Evolutionary conservation across 2,329 filamentous ascomycete genomes (phyloP).

Genomic region (Aureobasidium sp.): DNA sequence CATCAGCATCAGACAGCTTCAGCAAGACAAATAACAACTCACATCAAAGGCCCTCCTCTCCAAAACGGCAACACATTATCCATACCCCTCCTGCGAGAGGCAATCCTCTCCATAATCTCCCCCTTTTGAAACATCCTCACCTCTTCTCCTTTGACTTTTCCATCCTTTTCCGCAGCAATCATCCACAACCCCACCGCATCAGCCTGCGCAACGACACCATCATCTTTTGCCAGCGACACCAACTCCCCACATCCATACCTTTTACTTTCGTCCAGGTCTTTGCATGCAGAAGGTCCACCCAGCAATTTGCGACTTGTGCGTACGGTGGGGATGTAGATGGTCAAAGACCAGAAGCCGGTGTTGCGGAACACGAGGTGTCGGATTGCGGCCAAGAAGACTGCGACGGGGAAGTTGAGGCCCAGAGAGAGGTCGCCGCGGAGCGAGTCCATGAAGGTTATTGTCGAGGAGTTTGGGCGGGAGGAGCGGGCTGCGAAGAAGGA

Average conservation of each 20-base stretch:
- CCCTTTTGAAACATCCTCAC: constrained; percentile 27
- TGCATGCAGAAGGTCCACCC: constrained; percentile 20
- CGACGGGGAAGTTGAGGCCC: constrained; percentile 31
- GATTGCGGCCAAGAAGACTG: constrained; percentile 25
- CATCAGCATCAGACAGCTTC: background rate
- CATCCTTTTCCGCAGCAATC: constrained; percentile 25
- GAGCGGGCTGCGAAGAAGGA: constrained; percentile 29
- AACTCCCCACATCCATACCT: constrained; percentile 25
- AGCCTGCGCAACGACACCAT: constrained; percentile 17
- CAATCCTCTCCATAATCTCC: constrained; percentile 23
- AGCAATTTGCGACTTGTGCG: constrained; percentile 23
- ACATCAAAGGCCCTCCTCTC: constrained; percentile 29
- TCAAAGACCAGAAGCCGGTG: constrained; percentile 25
- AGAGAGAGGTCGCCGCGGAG: constrained; percentile 29
- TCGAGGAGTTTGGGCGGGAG: constrained; percentile 22
- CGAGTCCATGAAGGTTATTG: constrained; percentile 29
- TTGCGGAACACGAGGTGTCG: constrained; percentile 28
- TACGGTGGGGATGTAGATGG: constrained; percentile 29
- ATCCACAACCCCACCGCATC: constrained; percentile 29
- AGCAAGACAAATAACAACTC: constrained; percentile 8
- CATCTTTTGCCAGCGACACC: constrained; percentile 17
- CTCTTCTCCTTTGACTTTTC: constrained; percentile 25
- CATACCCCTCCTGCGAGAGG: constrained; percentile 24
- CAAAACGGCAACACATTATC: constrained; percentile 29
- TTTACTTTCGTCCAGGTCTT: constrained; percentile 23